Base-by-base conservation (phyloP, 108 stramenopile genomes). In the Aureococcus anophagefferens region DNA sequence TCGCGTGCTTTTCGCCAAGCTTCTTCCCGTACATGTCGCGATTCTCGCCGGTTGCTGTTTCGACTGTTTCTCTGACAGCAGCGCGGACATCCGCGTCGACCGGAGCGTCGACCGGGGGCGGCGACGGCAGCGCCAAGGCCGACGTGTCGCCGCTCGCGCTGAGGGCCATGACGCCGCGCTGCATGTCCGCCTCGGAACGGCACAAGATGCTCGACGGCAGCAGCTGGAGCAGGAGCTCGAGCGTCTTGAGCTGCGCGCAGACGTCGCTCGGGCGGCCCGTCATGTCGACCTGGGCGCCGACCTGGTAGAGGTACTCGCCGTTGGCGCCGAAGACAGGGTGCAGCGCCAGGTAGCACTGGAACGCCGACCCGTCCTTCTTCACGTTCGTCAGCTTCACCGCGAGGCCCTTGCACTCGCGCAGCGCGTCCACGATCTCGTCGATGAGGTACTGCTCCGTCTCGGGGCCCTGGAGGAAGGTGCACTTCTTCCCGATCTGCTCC, bases 1-100 rank as follows among this genome's bases (percentile, higher is more conserved):
- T 66, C 36, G 46, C 64, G 62, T 79, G 79, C 70, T 79, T 79
- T 62, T 79, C 76, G 33, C 79, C 79, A 67, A 79, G 76, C 64
- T 79, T 79, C 35, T 72, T 66, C 4, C 79, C 79, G 35, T 79
- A 79, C 65, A 76, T 75, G 37, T 40, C 37, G 37, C 37, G 37
- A 11, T 40, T 40, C 37, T 4, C 37, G 37, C 37, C 37, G 7
- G 37, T 40, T 4, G 7, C 37, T 11, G 37, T 40, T 11, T 40
- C 37, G 37, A 40, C 37, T n/a, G n/a, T n/a, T n/a, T n/a, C n/a
- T n/a, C n/a, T n/a, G n/a, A n/a, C n/a, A n/a, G n/a, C n/a, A n/a
- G n/a, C n/a, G n/a, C n/a, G n/a, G n/a, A n/a, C n/a, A n/a, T n/a
- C n/a, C n/a, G n/a, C n/a, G n/a, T n/a, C n/a, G 37, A 11, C 37